Conservation (phyloP, 305 asterid genomes). For the Plantago lanceolata region DNA sequence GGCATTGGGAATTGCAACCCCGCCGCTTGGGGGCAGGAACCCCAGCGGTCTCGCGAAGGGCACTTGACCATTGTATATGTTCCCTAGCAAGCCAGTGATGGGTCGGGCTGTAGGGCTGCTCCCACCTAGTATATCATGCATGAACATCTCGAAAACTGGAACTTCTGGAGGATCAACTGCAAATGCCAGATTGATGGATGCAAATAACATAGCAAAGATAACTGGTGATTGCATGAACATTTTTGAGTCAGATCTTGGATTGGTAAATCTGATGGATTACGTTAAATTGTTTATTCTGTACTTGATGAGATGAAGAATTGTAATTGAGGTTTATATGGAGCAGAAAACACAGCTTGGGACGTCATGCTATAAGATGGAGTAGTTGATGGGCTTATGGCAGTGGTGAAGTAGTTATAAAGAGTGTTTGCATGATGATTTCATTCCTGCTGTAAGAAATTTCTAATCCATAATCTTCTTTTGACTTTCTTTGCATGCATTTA, state of each 20-base stretch:
- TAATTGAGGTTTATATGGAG: conserved; percentile 18
- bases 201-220: conserved; percentile 26
- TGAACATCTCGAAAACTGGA: conserved; percentile 16
- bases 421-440: not conserved
- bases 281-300: not conserved
- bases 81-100: conserved; percentile 72
- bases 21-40: conserved; percentile 51
- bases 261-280: not conserved
- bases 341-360: not conserved
- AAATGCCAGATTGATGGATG: conserved; percentile 20
- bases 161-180: conserved; percentile 30
- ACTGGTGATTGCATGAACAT: conserved; percentile 28
- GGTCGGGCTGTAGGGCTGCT: conserved; percentile 88
- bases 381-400: not conserved
- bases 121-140: conserved; percentile 44
- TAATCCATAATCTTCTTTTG: not conserved
- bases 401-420: conserved; percentile 8
- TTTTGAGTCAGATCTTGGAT: not conserved
- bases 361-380: conserved; percentile 16
- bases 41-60: conserved; percentile 86
- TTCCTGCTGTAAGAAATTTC: not conserved
- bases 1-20: conserved; percentile 72
- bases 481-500: conserved; percentile 5
- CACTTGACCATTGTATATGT: conserved; percentile 79
- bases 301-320: not conserved